Evolutionary conservation across 345 rosid genomes (phyloP), one percentile per base, ranked within the genome.

Genomic region (Raphanus raphanistrum): DNA sequence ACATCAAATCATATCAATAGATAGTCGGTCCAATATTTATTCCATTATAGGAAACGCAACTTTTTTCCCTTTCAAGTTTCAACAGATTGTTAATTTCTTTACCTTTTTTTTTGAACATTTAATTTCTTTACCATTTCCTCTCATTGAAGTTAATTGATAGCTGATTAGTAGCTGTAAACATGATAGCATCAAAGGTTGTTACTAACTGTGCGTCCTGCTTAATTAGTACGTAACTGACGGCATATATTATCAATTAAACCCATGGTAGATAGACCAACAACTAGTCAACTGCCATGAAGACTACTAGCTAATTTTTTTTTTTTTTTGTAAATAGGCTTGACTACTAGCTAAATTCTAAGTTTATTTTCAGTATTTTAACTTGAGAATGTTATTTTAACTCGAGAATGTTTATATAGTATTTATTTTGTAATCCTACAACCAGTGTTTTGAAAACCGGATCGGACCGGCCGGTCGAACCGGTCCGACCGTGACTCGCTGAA

Each of bases 1-100:
- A 73, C 78, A 68, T 79, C 78, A 79, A 73, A 79, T 79, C 74
- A 79, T 73, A 61, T 17, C 16, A 73, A 67, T 60, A 62, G 36
- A 27, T 73, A 52, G 63, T 66, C 73, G 59, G 21, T 78, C 73
- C 43, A 72, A 33, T 48, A 35, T 72, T 60, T 72, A 50, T 59
- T 66, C 73, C 58, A 72, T 66, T 59, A 60, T 72, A 79, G 69
- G 82, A 67, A 60, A 79, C 62, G 57, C 70, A 67, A 67, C 69
- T 60, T 61, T 78, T 48, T 67, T 69, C 2, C 2, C 60, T 25
- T 70, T 57, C 26, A 15, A 21, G 48, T 41, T 41, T 41, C 48
- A 41, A 41, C 31, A 28, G 31, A 28, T 28, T 21, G 21, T 21
- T 21, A 21, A 21, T 21, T 21, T 21, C 21, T 21, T 21, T 21